Evolutionary conservation across 2,329 filamentous ascomycete genomes (phyloP), one percentile per base, ranked within the genome.

Genomic region (Venturia asperata): DNA sequence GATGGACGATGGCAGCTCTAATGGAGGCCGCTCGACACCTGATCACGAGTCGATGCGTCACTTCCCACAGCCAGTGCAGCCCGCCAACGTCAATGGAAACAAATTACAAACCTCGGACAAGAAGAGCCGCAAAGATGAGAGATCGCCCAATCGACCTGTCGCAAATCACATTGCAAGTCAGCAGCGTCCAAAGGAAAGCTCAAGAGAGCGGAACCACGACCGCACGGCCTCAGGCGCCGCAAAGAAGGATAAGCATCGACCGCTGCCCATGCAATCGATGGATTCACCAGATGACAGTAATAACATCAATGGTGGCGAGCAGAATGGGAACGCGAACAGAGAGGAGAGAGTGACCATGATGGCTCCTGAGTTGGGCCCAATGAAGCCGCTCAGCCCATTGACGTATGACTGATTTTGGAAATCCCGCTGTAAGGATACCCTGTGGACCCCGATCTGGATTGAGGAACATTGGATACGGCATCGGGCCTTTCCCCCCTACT

Each of bases 361-460:
- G 11, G 55, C 58, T 24, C 55, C 64, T 19, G 64, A 65, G 21
- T 21, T 66, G 61, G 34, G 52, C n/a, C 64, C 64, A 24, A 49
- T 66, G 61, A 49, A 66, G 64, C 64, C 64, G 24, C 49, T 66
- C n/a, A 63, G 61, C 34, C 61, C 61, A 27, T 15, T 63, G 49
- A 56, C 34, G 49, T 56, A 56, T 19, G 58, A 56, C 17, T 56
- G 49, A 56, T 56, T 34, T 56, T 56, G 47, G 49, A 56, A 56
- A 27, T 34, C 49, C 49, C 13, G 11, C 49, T 56, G 49, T 56
- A 21, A 56, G 10, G 24, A 56, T 37, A 37, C 24, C 24, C 49
- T 56, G 49, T 34, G 49, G 34, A 37, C 49, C 49, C 45, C 49
- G 30, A 56, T 56, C 49, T 56, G 49, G 49, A 56, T 56, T 56